Conservation (phyloP, 495 filamentous ascomycete species). For the Hypoxylon fuscum region DNA sequence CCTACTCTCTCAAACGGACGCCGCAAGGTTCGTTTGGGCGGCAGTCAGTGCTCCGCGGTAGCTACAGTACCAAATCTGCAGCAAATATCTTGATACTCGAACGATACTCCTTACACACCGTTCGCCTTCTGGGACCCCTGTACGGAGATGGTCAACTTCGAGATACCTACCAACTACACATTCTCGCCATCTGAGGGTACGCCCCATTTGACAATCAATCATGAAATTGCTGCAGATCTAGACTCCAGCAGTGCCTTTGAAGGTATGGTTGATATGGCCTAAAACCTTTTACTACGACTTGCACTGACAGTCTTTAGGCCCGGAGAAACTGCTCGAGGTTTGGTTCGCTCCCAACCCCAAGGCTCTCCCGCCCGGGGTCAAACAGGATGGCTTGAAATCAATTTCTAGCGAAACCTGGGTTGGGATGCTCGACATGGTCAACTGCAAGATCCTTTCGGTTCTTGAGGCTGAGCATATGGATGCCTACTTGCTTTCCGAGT, state of each 20-base stretch:
- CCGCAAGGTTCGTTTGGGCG: constrained; percentile 91
- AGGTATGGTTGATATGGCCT: constrained; percentile 60
- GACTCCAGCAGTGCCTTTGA: constrained; percentile 98
- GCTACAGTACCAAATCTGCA: constrained; percentile 46
- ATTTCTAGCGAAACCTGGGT: constrained; percentile 89
- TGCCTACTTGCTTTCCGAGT: constrained; percentile 97
- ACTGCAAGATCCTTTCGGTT: constrained; percentile 97
- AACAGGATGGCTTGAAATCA: constrained; percentile 83
- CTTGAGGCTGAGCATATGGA: constrained; percentile 95
- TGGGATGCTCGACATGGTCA: constrained; percentile 95
- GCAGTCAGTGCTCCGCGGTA: constrained; percentile 72
- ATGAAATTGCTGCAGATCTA: constrained; percentile 90
- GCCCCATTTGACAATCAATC: constrained; percentile 94
- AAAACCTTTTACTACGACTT: not conserved
- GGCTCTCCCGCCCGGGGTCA: constrained; percentile 73
- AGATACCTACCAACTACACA: constrained; percentile 80
- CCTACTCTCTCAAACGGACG: constrained; percentile 94
- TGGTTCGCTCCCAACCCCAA: constrained; percentile 90
- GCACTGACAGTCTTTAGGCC: constrained; percentile 61
- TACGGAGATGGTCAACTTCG: constrained; percentile 82
- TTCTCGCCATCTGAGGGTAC: constrained; percentile 82
- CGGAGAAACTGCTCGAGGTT: constrained; percentile 98
- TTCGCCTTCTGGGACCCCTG: constrained; percentile 32
- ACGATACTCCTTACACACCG: constrained; percentile 13
- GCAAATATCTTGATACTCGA: constrained; percentile 28